Conservation (phyloP, 2,329 filamentous ascomycete genomes). For the Sarocladiaceae sp. region DNA sequence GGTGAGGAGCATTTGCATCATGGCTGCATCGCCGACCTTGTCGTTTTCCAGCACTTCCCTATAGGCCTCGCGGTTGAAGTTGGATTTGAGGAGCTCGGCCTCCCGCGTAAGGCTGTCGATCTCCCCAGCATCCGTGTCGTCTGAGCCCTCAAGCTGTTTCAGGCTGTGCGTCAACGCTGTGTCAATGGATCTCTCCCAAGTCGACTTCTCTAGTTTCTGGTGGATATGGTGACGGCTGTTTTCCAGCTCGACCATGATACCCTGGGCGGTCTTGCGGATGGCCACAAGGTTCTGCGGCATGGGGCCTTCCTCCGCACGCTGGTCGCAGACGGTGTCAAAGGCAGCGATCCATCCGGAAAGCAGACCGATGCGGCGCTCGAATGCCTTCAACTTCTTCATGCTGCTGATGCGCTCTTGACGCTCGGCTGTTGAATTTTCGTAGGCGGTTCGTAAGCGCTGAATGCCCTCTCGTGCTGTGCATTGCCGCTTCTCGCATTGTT, state of each 20-base stretch:
- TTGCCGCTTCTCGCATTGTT: slow-evolving; percentile 82
- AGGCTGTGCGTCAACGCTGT: slow-evolving; percentile 82
- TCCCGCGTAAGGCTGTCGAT: slow-evolving; percentile 69
- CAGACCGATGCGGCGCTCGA: slow-evolving; percentile 78
- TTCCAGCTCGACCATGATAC: slow-evolving; percentile 84
- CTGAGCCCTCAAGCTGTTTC: slow-evolving; percentile 62
- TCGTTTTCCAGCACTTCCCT: slow-evolving; percentile 77
- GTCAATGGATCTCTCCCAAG: slow-evolving; percentile 84
- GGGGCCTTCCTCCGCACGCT: slow-evolving; percentile 53
- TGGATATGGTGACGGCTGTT: slow-evolving; percentile 86
- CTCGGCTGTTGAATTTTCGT: slow-evolving; percentile 71
- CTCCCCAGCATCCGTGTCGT: slow-evolving; percentile 49
- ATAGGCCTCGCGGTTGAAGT: slow-evolving; percentile 74
- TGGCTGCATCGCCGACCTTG: slow-evolving; percentile 67
- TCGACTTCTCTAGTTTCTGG: slow-evolving; percentile 70
- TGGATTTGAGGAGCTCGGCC: slow-evolving; percentile 76
- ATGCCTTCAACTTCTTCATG: slow-evolving; percentile 75
- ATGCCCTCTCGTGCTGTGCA: slow-evolving; percentile 70
- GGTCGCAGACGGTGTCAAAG: slow-evolving; percentile 77
- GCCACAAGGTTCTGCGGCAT: slow-evolving; percentile 63
- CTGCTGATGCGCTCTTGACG: slow-evolving; percentile 70
- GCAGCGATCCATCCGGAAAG: slow-evolving; percentile 90
- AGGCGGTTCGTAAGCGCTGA: slow-evolving; percentile 71
- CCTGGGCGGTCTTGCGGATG: slow-evolving; percentile 82
- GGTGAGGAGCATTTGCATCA: slow-evolving; percentile 76